Base-by-base conservation (phyloP, 306 rosid genomes). In the Cercis canadensis region DNA sequence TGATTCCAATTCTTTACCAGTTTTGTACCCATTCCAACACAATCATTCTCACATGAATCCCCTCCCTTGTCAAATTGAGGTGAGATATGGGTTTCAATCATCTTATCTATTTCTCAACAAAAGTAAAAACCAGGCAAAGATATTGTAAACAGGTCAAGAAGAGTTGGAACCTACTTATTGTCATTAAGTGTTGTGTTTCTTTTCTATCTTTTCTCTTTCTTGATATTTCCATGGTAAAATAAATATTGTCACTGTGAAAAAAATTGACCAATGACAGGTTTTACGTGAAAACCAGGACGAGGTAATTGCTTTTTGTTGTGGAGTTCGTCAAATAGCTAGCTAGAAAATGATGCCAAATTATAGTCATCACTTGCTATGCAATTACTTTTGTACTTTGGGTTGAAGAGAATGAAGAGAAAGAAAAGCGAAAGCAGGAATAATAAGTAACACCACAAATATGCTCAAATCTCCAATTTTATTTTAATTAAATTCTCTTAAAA, bases 21-120 rank as follows among this genome's bases (percentile, higher is more conserved):
- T 88, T 85, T 83, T 77, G 83, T 80, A 73, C 80, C 82, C 84
- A 85, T 83, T 67, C 84, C 88, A 85, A 80, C 88, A 84, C 87
- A 83, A 84, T 87, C 92, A 84, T 85, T 87, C 67, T 86, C 83
- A 73, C 21, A 69, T 81, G 81, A 80, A 86, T 75, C 70, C 70
- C 54, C 43, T 80, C 70, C 54, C 43, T 80, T 64, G 64, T 69
- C 67, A 67, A 54, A 73, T 75, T 41, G 75, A 82, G 62, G 63
- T 57, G 45, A 82, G 67, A 24, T 56, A 55, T 57, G 69, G 55
- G 82, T 81, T 86, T 84, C 84, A 77, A 80, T 88, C 96, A 83
- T 59, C 75, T n/a, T 49, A 21, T 67, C 65, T 41, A 36, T 57
- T 77, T 72, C 81, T 72, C 69, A 17, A 61, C 36, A 44, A 75